Evolutionary conservation across 2,329 filamentous ascomycete genomes (phyloP), one percentile per base, ranked within the genome.

Genomic region (Penicillium sp.): DNA sequence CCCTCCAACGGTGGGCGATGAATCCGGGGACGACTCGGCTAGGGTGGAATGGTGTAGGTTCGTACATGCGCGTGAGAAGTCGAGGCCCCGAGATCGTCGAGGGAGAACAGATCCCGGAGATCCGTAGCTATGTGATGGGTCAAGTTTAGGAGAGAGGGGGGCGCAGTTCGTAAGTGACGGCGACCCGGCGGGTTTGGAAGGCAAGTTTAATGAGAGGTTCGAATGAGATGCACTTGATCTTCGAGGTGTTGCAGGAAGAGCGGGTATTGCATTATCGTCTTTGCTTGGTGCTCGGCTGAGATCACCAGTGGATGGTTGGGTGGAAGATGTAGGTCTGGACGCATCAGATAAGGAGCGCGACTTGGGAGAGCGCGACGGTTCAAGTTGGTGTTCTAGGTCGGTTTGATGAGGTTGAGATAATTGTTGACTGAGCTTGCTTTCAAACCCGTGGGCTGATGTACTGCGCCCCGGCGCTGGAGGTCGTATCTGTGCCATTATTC

Each of bases 11-110:
- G 88, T 92, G 0, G 94, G 94, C 0, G 92, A 97, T 0, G 91
- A 94, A 72, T 96, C 92, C 4, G 92, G 92, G 5, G 90, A 94
- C 1, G 90, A 89, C 71, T 96, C 90, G 54, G 93, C 92, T 9
- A 97, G 83, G 0, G 90, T 97, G 16, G 93, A 97, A 74, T 97
- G 94, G 75, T 97, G 94, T 22, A 99, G 81, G 70, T 92, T 96
- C 11, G 93, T 97, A 60, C 91, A 94, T 11, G 92, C 92, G 64
- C 93, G 85, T 39, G 93, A 93, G 74, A 96, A 97, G 76, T 97
- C 93, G 58, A 97, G 81, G 42, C 93, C 93, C 54, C 93, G 85
- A 31, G 92, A 97, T 59, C 92, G 87, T 61, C 93, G 86, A 18
- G 93, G 93, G 8, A 97, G 82, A 45, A 96, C 89, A 52, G 92